Conservation (phyloP, 139 green algal species). For the Pedinophyceae sp. region DNA sequence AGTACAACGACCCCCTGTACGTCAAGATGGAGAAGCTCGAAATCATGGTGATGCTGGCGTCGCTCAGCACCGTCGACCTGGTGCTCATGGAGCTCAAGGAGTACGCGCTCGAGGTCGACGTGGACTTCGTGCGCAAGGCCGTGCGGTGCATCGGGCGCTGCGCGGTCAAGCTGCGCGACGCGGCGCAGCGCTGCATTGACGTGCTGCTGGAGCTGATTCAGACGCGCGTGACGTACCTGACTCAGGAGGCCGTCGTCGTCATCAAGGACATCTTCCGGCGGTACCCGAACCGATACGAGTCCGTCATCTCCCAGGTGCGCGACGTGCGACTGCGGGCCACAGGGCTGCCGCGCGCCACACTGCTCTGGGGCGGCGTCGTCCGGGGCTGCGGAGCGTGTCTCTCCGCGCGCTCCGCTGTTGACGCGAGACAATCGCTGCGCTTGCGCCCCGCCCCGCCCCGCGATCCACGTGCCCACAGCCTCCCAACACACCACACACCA, state of each 20-base stretch:
- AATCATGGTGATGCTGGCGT: slow-evolving; percentile 89
- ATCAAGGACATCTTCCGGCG: slow-evolving; percentile 94
- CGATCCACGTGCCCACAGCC: too few species aligned
- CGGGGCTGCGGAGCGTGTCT: too few species aligned
- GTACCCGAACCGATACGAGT: slow-evolving; percentile 89
- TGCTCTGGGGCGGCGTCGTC: too few species aligned
- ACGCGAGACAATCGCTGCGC: too few species aligned
- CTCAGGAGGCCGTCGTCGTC: slow-evolving; percentile 94
- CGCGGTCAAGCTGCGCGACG: slow-evolving; percentile 67
- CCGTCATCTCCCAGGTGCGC: too few species aligned
- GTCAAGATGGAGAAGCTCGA: slow-evolving; percentile 99
- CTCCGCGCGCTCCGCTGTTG: too few species aligned
- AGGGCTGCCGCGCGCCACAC: too few species aligned
- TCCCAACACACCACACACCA: too few species aligned
- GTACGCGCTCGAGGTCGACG: slow-evolving; percentile 96
- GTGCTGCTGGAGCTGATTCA: slow-evolving; percentile 95
- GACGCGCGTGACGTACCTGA: slow-evolving; percentile 91
- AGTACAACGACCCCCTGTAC: slow-evolving; percentile 99
- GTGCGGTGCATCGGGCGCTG: slow-evolving; percentile 86
- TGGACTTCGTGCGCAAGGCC: slow-evolving; percentile 92
- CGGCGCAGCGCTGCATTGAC: slow-evolving; percentile 87
- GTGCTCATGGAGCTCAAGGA: slow-evolving; percentile 98
- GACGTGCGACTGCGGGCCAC: too few species aligned
- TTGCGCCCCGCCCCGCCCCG: too few species aligned
- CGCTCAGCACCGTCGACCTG: slow-evolving; percentile 85